Evolutionary conservation across 1,284 basidiomycete species (phyloP), one percentile per base, ranked within the genome.

Genomic region (Boletus sp.): DNA sequence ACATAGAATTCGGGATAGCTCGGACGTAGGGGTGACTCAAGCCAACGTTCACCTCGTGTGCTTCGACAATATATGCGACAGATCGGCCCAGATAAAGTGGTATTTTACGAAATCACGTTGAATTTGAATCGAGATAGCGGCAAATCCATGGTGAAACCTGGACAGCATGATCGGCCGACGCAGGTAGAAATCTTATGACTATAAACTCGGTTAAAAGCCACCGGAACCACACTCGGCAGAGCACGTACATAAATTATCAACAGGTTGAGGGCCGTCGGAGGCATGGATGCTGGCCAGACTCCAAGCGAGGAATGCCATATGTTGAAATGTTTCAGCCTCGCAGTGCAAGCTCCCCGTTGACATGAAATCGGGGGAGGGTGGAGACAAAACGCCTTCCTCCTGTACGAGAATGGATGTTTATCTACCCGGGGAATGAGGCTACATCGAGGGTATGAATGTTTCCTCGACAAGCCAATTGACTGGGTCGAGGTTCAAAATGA

Each of bases 391-490:
- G 41, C 15, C 35, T 47, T 56, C 35, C 20, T 29, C 48, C 18
- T 12, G 44, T 33, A 56, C 59, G 54, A 72, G 54, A 51, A 29
- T 57, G 66, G 50, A 56, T 12, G 3, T 60, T 54, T 11, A 45
- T 70, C 53, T 72, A 15, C 70, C 65, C 69, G 71, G 70, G 68
- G 71, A 70, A 70, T 73, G 68, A 73, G 71, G 65, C 70, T 54
- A 46, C 60, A 59, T 31, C 65, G 47, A 61, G 62, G 69, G 65
- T 53, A 31, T 11, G 42, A 36, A 27, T 6, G 7, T 33, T 52
- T 65, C 59, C 54, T 58, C 65, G 53, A 58, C 51, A 45, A 67
- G 71, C 68, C 58, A 73, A 70, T 71, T 66, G 48, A 72, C 71
- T 69, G 68, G 71, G 62, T 56, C n/a, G 13, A 51, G 31, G 47